phyloP scores from a whole-genome alignment of 495 filamentous ascomycete species.

The Cudoniella acicularis region DNA sequence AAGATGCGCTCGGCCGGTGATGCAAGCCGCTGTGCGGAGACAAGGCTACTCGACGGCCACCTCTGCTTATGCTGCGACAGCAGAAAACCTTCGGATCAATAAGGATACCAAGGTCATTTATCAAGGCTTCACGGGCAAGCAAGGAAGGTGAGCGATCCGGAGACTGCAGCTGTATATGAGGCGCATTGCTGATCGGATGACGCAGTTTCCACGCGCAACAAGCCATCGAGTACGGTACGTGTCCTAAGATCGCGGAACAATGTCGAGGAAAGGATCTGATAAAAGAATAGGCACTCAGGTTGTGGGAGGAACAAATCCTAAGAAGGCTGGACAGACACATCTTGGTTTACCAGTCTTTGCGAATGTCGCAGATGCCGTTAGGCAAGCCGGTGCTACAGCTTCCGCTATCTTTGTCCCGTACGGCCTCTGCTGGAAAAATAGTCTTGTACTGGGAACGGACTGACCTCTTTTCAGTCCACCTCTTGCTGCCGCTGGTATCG shows the following conservation, averaged over 20 bases:
- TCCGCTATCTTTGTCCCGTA: conserved; percentile 98
- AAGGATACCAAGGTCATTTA: conserved; percentile 88
- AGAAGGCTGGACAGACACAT: conserved; percentile 90
- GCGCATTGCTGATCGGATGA: conserved; percentile 18
- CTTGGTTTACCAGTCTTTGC: conserved; percentile 91
- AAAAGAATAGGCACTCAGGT: conserved; percentile 79
- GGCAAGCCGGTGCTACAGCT: conserved; percentile 84
- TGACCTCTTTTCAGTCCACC: conserved; percentile 61
- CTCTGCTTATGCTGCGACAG: conserved; percentile 73
- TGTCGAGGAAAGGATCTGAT: conserved; percentile 16
- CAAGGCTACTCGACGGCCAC: conserved; percentile 33
- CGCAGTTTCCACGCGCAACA: conserved; percentile 92
- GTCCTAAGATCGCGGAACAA: conserved; percentile 22
- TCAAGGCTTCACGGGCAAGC: conserved; percentile 97
- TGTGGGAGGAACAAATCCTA: conserved; percentile 96
- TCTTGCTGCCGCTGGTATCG: conserved; percentile 88
- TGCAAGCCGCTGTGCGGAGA: conserved; percentile 24
- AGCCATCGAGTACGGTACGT: conserved; percentile 94
- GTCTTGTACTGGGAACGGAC: neutral
- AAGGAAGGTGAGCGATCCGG: conserved; percentile 80
- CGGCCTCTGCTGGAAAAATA: conserved; percentile 22
- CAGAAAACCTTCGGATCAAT: conserved; percentile 89
- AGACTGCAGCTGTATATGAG: neutral
- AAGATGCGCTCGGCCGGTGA: conserved; percentile 23
- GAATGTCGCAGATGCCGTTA: conserved; percentile 83